A percentile compares a stretch with the other conserved stretches of the same genome.
phyloP scores from a whole-genome alignment of 768 basidiomycete genomes.

The Lentinula detonsa region DNA sequence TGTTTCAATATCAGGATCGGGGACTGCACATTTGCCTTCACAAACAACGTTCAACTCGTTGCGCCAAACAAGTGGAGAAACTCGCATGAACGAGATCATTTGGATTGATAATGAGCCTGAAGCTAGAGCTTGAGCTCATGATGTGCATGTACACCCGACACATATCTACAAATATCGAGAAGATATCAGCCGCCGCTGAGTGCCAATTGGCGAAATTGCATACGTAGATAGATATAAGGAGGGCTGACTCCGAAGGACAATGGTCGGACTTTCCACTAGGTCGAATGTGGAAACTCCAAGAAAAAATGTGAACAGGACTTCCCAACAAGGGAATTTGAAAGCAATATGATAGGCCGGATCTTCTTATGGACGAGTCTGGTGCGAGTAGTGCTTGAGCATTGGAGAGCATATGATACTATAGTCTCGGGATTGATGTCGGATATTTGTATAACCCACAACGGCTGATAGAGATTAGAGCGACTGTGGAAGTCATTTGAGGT shows the following conservation, averaged over 20 bases:
- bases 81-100: no score
- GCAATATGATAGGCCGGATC: constrained; percentile 15
- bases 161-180: neutral
- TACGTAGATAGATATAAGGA: neutral
- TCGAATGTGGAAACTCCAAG: neutral
- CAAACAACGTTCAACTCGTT: neutral
- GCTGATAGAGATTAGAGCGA: neutral
- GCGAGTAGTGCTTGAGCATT: neutral
- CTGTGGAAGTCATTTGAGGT: neutral
- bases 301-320: neutral
- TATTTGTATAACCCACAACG: neutral
- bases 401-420: neutral
- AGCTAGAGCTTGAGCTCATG: neutral
- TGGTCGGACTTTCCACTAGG: neutral
- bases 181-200: neutral
- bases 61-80: neutral
- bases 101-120: no score
- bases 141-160: neutral
- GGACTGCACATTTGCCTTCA: neutral
- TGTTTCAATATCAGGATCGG: neutral
- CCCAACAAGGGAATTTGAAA: neutral
- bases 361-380: neutral
- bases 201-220: neutral
- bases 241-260: neutral
- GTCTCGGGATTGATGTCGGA: neutral